These are phyloP conservation scores for Paramecium bursaria DNA, from an alignment of 73 alveolate genomes.

Conservation along the genomic window DNA sequence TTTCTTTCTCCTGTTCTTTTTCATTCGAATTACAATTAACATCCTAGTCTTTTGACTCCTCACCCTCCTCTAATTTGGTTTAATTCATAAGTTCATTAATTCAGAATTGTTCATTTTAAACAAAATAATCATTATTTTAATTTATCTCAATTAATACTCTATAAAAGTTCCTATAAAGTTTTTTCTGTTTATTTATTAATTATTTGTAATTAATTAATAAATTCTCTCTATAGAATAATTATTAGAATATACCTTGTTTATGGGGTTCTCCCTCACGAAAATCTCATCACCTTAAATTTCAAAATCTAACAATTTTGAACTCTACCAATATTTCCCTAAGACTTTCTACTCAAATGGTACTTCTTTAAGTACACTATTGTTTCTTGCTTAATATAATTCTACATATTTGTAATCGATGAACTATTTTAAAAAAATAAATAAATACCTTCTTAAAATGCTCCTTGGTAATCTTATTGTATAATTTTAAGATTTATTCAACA, in stretches of 20 bases:
- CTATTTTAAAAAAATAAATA: background rate
- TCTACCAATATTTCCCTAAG: slow-evolving; percentile 6
- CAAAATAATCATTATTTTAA: too few relatives aligned
- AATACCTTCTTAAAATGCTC: slow-evolving; percentile 26
- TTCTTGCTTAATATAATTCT: background rate
- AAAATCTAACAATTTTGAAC: slow-evolving; percentile 6
- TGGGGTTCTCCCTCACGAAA: background rate
- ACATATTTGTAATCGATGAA: slow-evolving; percentile 17
- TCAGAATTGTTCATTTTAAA: too few relatives aligned
- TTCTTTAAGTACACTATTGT: background rate
- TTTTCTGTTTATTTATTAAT: too few relatives aligned
- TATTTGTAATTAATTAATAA: slow-evolving; percentile 21
- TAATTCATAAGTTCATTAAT: too few relatives aligned
- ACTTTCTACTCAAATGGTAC: background rate
- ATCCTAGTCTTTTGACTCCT: too few relatives aligned
- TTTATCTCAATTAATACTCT: too few relatives aligned
- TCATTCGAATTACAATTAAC: too few relatives aligned
- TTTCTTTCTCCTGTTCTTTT: too few relatives aligned
- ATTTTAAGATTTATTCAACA: slow-evolving; percentile 5
- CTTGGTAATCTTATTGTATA: slow-evolving; percentile 7
- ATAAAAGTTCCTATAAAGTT: too few relatives aligned
- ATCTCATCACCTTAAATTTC: background rate
- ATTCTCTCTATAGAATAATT: slow-evolving; percentile 12
- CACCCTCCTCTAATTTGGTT: too few relatives aligned
- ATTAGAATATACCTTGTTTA: background rate